Evolutionary conservation across 2,329 filamentous ascomycete species (phyloP), one percentile per base, ranked within the genome.

Genomic region (Thielaviopsis euricoi): DNA sequence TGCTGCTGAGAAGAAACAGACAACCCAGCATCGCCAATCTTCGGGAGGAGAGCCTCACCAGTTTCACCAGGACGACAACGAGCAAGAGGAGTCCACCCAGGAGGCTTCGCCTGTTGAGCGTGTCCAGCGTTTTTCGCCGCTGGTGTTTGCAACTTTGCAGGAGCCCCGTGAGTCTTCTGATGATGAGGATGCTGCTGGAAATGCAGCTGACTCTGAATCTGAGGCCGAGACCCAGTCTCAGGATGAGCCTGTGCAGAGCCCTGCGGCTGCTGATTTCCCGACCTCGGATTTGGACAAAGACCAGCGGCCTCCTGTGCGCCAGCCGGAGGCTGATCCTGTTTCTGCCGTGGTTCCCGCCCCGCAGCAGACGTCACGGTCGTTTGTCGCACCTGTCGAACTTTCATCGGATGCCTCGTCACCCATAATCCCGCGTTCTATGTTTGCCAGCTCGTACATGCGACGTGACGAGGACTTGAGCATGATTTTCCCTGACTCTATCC

Each of bases 401-500:
- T 40, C 26, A n/a, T 48, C 50, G 13, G 56, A 57, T 15, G 56
- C 40, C 17, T 56, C 56, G 2, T 52, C 52, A 19, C 52, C 57
- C 19, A 46, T 40, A 0, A 57, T 57, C 46, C 58, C 59, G 12
- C 55, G 58, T 21, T 49, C 56, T 23, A 55, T 54, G 52, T 60
- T 56, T 33, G 56, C 52, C 25, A 60, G 55, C 50, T 60, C 59
- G 10, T 46, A 55, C 49, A 57, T 60, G 55, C 59, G 56, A 19
- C 59, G 55, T 15, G 59, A 60, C 29, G 78, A 81, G 60, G 75
- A 76, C 46, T 80, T 81, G 61, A 81, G 77, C 64, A 80, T 80
- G 76, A 81, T 81, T 58, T 76, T 77, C 33, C 72, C 79, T 60
- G 73, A 78, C 52, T 78, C 76, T 1, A 68, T 81, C 19, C 76